Evolutionary conservation across 805 yeast genomes (phyloP).

Genomic region (Saccharomyces jurei): DNA sequence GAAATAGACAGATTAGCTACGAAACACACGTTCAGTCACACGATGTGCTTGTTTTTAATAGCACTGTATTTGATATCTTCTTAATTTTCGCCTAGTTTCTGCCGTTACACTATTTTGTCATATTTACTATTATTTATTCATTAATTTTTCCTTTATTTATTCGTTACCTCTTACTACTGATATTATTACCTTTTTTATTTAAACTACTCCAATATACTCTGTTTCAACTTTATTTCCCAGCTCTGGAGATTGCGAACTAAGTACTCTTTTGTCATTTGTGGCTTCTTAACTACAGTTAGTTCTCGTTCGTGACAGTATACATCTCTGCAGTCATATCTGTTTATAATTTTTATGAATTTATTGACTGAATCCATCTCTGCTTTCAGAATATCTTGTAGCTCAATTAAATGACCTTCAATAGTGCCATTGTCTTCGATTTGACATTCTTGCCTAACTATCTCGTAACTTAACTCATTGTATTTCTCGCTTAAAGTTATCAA

Average conservation of each 20-base stretch:
- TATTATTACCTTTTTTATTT: not conserved
- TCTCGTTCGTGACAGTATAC: constrained; percentile 18
- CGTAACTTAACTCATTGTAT: constrained; percentile 13
- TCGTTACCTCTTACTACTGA: constrained; percentile 2
- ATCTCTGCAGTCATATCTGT: constrained; percentile 21
- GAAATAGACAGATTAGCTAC: not conserved
- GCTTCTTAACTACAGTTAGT: not conserved
- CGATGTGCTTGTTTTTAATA: not conserved
- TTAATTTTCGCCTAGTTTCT: not conserved
- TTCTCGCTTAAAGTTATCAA: constrained; percentile 16
- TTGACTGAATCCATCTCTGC: constrained; percentile 19
- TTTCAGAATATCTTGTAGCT: constrained; percentile 13
- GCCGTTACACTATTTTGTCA: not conserved
- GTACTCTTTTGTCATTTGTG: not conserved
- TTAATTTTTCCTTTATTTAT: constrained; percentile 1
- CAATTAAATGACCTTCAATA: constrained; percentile 19
- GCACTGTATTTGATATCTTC: not conserved
- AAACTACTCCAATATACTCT: constrained; percentile 4
- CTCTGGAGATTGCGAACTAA: constrained; percentile 6
- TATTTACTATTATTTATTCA: not conserved
- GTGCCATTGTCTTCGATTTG: constrained; percentile 5
- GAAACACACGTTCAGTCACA: not conserved
- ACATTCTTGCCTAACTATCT: constrained; percentile 8
- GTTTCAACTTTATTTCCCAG: constrained; percentile 15
- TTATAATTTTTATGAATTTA: constrained; percentile 6